Conservation (phyloP, 2,329 filamentous ascomycete species). For the Fusarium sp. region DNA sequence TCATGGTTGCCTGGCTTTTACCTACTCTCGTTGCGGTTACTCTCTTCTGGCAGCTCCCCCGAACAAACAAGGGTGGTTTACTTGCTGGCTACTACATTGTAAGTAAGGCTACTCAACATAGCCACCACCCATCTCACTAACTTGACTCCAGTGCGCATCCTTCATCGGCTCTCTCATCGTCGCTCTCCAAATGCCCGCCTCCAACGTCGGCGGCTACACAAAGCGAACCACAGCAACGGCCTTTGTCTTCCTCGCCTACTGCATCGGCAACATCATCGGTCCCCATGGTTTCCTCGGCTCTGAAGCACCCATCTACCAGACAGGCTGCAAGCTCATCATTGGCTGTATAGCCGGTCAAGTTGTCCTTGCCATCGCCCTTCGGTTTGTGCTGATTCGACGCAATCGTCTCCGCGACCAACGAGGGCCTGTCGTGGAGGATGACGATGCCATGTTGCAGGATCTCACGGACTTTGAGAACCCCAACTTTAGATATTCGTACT, state of each 20-base stretch:
- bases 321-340: conserved; percentile 58
- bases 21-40: conserved; percentile 62
- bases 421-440: conserved; percentile 35
- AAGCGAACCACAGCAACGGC: conserved; percentile 60
- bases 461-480: conserved; percentile 46
- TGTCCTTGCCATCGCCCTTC: conserved; percentile 31
- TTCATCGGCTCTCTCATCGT: conserved; percentile 66
- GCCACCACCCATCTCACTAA: accelerated
- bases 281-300: conserved; percentile 55
- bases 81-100: conserved; percentile 64
- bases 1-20: conserved; percentile 63
- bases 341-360: conserved; percentile 41
- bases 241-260: conserved; percentile 60
- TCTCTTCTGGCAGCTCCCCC: conserved; percentile 62
- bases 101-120: conserved; percentile 21
- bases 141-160: conserved; percentile 47
- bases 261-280: conserved; percentile 46
- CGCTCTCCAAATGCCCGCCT: conserved; percentile 63
- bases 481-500: conserved; percentile 45
- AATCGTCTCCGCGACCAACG: conserved; percentile 41
- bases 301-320: conserved; percentile 62
- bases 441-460: conserved; percentile 39
- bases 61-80: conserved; percentile 56
- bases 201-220: conserved; percentile 61
- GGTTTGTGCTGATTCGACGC: conserved; percentile 41